Percentiles rank a stretch among this genome's conserved stretches.
Evolutionary conservation across 169 alveolate species (phyloP).

Genomic region (Plasmodium reichenowi): DNA sequence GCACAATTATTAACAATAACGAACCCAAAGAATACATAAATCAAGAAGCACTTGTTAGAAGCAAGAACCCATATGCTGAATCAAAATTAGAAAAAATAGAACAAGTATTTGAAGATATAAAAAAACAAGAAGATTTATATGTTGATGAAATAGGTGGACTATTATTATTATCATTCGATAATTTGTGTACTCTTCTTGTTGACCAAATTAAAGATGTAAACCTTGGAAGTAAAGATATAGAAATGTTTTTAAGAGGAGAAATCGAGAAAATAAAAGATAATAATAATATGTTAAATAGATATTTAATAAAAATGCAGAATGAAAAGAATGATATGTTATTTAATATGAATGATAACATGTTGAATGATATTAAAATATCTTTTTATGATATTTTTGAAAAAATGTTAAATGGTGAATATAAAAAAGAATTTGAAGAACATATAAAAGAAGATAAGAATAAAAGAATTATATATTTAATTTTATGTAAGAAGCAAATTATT

Average conservation of each 20-base stretch:
- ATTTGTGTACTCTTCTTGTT: constrained; percentile 15
- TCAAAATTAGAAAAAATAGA: constrained; percentile 20
- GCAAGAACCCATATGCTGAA: not conserved
- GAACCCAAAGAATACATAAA: too few species aligned
- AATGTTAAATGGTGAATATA: constrained; percentile 26
- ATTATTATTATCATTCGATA: constrained; percentile 14
- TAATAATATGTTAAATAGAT: constrained; percentile 10
- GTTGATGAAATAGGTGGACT: constrained; percentile 16
- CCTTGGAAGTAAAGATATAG: constrained; percentile 18
- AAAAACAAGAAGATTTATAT: constrained; percentile 21
- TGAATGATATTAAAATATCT: constrained; percentile 27
- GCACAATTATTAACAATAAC: too few species aligned
- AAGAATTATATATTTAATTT: constrained; percentile 13
- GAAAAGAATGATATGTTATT: constrained; percentile 32
- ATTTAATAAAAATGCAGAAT: constrained; percentile 14
- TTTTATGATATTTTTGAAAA: constrained; percentile 15
- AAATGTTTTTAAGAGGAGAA: constrained; percentile 28
- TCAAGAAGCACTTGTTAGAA: not conserved
- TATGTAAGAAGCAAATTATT: constrained; percentile 46
- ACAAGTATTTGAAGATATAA: constrained; percentile 46
- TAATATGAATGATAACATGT: constrained; percentile 17
- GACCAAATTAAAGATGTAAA: constrained; percentile 14
- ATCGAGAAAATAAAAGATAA: constrained; percentile 64
- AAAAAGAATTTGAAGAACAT: constrained; percentile 26
- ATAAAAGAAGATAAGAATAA: constrained; percentile 18